These are phyloP conservation scores for Hypomyces rosellus DNA, from an alignment of 2,329 filamentous ascomycete species.

Conservation along the genomic window DNA sequence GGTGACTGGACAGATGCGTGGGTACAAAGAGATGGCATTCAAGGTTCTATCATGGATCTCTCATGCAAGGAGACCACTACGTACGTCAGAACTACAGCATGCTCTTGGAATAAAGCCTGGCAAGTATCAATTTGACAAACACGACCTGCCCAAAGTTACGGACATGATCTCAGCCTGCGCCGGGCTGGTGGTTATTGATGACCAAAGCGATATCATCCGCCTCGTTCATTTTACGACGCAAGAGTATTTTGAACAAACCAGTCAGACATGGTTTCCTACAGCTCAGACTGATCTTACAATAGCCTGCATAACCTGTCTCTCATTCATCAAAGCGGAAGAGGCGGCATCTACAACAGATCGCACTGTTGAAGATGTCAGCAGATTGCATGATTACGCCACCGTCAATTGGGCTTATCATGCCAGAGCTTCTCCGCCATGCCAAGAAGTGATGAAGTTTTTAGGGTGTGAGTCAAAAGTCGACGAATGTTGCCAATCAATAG, in stretches of 20 bases:
- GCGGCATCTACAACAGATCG: neutral
- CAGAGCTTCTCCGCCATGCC: neutral
- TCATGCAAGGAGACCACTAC: conserved; percentile 27
- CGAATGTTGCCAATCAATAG: neutral
- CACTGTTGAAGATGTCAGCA: neutral
- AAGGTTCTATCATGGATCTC: conserved; percentile 34
- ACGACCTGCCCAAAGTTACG: conserved; percentile 26
- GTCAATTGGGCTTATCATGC: neutral
- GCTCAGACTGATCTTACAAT: neutral
- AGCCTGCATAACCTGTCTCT: neutral
- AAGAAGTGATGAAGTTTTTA: neutral
- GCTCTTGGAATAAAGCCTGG: conserved; percentile 31
- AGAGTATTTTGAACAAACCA: conserved; percentile 30
- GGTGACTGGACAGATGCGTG: conserved; percentile 29
- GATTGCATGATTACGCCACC: neutral
- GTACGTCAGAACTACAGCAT: conserved; percentile 30
- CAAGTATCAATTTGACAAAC: conserved; percentile 22
- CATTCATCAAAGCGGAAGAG: neutral
- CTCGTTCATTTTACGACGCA: conserved; percentile 39
- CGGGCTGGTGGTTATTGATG: conserved; percentile 34
- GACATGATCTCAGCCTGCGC: conserved; percentile 31
- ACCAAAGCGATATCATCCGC: conserved; percentile 26
- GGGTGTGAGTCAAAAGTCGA: neutral
- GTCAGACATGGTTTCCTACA: neutral
- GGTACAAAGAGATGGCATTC: conserved; percentile 27